Conservation (phyloP, 2,329 filamentous ascomycete genomes). For the Alternaria angustiovoidea region DNA sequence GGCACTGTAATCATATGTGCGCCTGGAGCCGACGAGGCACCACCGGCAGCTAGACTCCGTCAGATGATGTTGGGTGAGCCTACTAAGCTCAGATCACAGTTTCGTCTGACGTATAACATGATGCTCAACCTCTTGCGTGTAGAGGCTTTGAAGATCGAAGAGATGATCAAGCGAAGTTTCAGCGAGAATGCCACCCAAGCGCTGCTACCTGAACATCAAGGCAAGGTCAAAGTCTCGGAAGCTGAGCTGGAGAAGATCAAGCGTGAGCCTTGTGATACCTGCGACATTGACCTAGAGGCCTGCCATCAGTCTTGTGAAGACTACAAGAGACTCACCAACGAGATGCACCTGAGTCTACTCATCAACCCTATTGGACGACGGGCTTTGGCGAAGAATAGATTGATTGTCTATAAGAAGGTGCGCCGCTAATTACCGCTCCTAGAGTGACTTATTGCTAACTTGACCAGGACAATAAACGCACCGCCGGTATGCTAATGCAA, state of each 20-base stretch:
- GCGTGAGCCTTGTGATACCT: slow-evolving; percentile 81
- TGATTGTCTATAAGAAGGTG: slow-evolving; percentile 81
- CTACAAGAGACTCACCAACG: slow-evolving; percentile 78
- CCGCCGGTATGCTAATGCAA: slow-evolving; percentile 78
- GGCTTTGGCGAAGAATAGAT: slow-evolving; percentile 76
- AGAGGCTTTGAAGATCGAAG: slow-evolving; percentile 96
- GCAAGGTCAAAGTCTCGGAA: slow-evolving; percentile 89
- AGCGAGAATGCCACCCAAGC: slow-evolving; percentile 98
- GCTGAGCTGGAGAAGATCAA: slow-evolving; percentile 91
- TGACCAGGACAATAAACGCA: slow-evolving; percentile 76
- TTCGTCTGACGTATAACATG: slow-evolving; percentile 99
- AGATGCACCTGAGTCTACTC: slow-evolving; percentile 79
- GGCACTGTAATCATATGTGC: slow-evolving; percentile 93
- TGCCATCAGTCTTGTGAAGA: slow-evolving; percentile 85
- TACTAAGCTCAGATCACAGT: slow-evolving; percentile 93
- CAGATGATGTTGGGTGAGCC: slow-evolving; percentile 97
- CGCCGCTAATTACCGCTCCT: background rate
- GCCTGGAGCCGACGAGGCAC: slow-evolving; percentile 83
- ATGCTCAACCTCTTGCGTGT: slow-evolving; percentile 94
- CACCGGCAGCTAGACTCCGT: slow-evolving; percentile 80
- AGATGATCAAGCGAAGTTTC: slow-evolving; percentile 99
- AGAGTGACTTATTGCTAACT: slow-evolving; percentile 25
- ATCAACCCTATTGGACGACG: slow-evolving; percentile 83
- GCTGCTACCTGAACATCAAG: slow-evolving; percentile 91
- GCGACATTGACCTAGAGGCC: slow-evolving; percentile 78